Base-by-base conservation (phyloP, 495 filamentous ascomycete species). In the Symbiotaphrina buchneri region DNA sequence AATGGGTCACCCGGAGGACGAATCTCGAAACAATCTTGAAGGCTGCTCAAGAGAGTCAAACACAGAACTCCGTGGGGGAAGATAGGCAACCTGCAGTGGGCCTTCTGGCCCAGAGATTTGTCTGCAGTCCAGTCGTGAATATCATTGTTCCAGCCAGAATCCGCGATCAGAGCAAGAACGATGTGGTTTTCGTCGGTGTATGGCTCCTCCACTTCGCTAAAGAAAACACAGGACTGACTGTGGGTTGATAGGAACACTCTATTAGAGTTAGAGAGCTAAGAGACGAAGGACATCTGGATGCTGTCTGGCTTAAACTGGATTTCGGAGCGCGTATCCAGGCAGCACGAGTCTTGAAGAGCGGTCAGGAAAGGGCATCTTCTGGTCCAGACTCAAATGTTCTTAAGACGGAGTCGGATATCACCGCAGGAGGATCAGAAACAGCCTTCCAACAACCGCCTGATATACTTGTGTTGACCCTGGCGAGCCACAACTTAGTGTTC, bases 171-270 rank as follows among this genome's bases (percentile, higher is more conserved):
- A 45, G 61, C 6, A 60, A 68, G 33, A 84, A 91, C 32, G 84
- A 97, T 58, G 76, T 94, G 38, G 71, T 83, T n/a, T 83, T 94
- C 38, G 63, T 97, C 28, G 70, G 77, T 22, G 76, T 82, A 48
- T 47, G 72, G 16, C 17, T 11, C 18, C 39, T n/a, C 24, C 28
- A 21, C 30, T n/a, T 32, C 15, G 10, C 1, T 11, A n/a, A 32
- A 13, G 1, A 24, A 31, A 20, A 15, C 2, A 2, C n/a, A 10
- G 2, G n/a, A 18, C 10, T 32, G 28, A 18, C 28, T 26, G 18
- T 13, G 15, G 19, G 14, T 39, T 18, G 18, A 14, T 41, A 73
- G 68, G 61, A 76, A 33, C 54, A 68, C 27, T 67, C 55, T 43
- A 56, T 81, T 25, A 65, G 79, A 30, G 65, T 97, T 38, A 72